These are phyloP conservation scores for Kodamaea anthophila DNA, from an alignment of 1,139 yeast species.

Conservation along the genomic window DNA sequence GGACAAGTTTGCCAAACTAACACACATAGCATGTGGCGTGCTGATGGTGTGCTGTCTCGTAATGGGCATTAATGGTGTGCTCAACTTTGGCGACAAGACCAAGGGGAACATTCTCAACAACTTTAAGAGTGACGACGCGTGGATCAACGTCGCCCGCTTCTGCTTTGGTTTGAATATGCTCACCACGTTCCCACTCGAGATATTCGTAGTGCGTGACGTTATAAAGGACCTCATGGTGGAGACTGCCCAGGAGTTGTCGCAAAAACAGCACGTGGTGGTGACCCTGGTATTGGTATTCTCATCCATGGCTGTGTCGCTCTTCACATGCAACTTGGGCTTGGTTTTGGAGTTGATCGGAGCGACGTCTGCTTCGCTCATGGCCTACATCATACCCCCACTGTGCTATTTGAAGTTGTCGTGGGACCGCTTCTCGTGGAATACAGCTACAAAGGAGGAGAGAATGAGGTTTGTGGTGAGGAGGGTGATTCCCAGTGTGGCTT, in stretches of 20 bases:
- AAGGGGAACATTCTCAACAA: conserved; percentile 86
- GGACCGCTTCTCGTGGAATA: conserved; percentile 34
- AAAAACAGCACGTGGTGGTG: conserved; percentile 51
- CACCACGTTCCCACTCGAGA: conserved; percentile 86
- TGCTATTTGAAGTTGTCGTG: conserved; percentile 67
- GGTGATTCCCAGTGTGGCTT: conserved; percentile 49
- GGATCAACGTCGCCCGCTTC: conserved; percentile 79
- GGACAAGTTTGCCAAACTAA: conserved; percentile 65
- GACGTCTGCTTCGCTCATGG: conserved; percentile 87
- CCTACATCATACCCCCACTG: conserved; percentile 84
- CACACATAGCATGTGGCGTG: conserved; percentile 78
- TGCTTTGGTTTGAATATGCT: conserved; percentile 93
- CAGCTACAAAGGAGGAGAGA: conserved; percentile 28
- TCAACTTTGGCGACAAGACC: conserved; percentile 70
- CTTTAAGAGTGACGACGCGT: conserved; percentile 66
- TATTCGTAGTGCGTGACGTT: conserved; percentile 86
- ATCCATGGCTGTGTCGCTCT: conserved; percentile 70
- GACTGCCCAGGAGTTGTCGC: conserved; percentile 27
- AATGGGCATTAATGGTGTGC: conserved; percentile 76
- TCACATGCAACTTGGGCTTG: conserved; percentile 86
- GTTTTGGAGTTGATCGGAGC: conserved; percentile 88
- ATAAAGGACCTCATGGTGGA: conserved; percentile 52
- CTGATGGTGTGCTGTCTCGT: conserved; percentile 74
- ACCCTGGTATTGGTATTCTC: conserved; percentile 62
- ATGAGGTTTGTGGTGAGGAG: conserved; percentile 24